Evolutionary conservation across 805 yeast species (phyloP).

Genomic region (Scheffersomyces spartinae): DNA sequence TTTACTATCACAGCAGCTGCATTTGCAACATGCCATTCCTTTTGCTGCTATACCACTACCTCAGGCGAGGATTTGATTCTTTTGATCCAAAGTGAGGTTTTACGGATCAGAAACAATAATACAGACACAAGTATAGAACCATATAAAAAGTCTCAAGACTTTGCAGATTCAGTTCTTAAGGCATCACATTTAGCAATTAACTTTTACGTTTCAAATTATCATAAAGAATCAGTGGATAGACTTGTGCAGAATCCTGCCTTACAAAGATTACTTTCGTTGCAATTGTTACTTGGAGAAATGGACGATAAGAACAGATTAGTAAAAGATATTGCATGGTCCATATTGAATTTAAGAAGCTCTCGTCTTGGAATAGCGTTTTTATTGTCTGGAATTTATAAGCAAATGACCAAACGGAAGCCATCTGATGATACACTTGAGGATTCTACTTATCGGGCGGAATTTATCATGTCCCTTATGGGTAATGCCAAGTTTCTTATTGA

Average conservation of each 20-base stretch:
- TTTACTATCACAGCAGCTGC: conserved; percentile 40
- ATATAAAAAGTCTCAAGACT: conserved; percentile 17
- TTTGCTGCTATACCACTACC: conserved; percentile 55
- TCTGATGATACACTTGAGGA: conserved; percentile 41
- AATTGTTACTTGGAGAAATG: conserved; percentile 48
- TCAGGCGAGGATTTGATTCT: conserved; percentile 62
- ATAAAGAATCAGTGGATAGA: conserved; percentile 67
- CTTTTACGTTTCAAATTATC: conserved; percentile 51
- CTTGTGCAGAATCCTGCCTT: conserved; percentile 66
- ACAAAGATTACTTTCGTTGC: conserved; percentile 61
- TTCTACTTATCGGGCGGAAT: conserved; percentile 48
- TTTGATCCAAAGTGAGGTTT: conserved; percentile 38
- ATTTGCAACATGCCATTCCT: conserved; percentile 56
- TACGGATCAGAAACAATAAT: conserved; percentile 6
- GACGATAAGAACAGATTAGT: conserved; percentile 17
- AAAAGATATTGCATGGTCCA: conserved; percentile 46
- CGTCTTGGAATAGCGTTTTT: conserved; percentile 61
- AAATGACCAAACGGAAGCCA: conserved; percentile 49
- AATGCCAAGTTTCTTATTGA: conserved; percentile 81
- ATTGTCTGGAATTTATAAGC: conserved; percentile 49
- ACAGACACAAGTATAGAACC: conserved; percentile 5
- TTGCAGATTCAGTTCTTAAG: conserved; percentile 34
- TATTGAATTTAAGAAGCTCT: conserved; percentile 57
- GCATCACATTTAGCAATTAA: conserved; percentile 72
- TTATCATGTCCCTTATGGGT: conserved; percentile 55